Conservation (phyloP, 805 yeast genomes). For the Candida nanaspora region DNA sequence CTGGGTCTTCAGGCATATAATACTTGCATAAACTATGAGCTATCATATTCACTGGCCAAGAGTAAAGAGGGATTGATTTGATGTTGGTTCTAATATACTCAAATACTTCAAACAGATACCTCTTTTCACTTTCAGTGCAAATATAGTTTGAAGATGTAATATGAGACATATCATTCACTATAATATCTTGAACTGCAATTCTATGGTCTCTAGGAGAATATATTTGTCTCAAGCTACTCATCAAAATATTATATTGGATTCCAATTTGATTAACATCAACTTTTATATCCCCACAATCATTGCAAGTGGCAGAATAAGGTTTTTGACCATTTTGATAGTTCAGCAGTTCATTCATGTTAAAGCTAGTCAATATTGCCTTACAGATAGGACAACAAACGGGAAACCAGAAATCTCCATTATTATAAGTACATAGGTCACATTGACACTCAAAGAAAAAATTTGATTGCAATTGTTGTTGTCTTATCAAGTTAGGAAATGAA, state of each 20-base stretch:
- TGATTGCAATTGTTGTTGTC: constrained; percentile 20
- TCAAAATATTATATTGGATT: not conserved
- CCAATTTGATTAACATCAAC: not conserved
- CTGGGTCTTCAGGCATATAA: constrained; percentile 3
- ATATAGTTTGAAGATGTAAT: constrained; percentile 2
- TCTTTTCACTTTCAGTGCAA: not conserved
- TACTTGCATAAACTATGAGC: constrained; percentile 6
- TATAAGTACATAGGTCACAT: constrained; percentile 25
- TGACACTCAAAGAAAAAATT: constrained; percentile 28
- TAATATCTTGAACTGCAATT: not conserved
- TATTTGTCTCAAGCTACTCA: not conserved
- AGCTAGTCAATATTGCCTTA: constrained; percentile 7
- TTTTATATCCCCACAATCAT: not conserved
- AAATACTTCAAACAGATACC: not conserved
- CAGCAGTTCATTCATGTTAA: constrained; percentile 6
- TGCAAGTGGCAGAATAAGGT: not conserved
- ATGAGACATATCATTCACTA: not conserved
- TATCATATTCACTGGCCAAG: constrained; percentile 17
- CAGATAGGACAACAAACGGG: constrained; percentile 21
- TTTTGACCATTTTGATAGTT: not conserved
- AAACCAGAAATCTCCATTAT: constrained; percentile 22
- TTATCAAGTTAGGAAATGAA: constrained; percentile 20
- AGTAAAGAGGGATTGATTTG: constrained; percentile 7
- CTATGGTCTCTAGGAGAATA: not conserved
- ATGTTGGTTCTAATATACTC: not conserved